phyloP scores from a whole-genome alignment of 306 rosid genomes.

The Canavalia gladiata region DNA sequence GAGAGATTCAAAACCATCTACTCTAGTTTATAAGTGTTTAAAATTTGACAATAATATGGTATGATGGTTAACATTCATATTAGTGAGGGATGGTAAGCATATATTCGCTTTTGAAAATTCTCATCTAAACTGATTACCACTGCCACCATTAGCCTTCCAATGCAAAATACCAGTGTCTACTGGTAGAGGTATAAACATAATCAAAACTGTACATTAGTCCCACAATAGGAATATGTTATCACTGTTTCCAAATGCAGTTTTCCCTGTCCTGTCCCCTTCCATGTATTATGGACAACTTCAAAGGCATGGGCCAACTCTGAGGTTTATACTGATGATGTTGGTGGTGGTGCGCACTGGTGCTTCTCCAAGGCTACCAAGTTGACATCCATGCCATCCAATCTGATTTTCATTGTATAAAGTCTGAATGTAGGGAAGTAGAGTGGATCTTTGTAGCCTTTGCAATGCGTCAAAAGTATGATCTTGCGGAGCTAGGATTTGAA shows the following conservation, averaged over 20 bases:
- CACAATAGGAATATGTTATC: neutral
- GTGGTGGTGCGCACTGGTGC: neutral
- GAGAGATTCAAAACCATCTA: neutral
- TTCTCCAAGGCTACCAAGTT: neutral
- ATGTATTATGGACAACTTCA: neutral
- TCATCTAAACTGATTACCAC: neutral
- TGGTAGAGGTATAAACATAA: neutral
- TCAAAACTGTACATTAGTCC: neutral
- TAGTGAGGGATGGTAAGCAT: neutral
- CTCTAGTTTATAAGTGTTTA: neutral
- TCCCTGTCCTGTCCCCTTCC: neutral
- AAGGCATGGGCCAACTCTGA: neutral
- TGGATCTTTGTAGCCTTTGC: too few species aligned
- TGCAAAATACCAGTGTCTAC: constrained; percentile 3
- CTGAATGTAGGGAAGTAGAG: too few species aligned
- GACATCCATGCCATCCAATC: neutral
- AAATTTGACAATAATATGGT: neutral
- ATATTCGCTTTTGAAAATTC: neutral
- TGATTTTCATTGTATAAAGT: too few species aligned
- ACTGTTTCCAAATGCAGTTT: constrained; percentile 14
- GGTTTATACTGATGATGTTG: neutral
- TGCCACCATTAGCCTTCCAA: neutral
- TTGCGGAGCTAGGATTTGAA: too few species aligned
- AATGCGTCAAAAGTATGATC: too few species aligned
- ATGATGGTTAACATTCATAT: neutral